Conservation (phyloP, 2,329 filamentous ascomycete species). For the Fusarium sp. region DNA sequence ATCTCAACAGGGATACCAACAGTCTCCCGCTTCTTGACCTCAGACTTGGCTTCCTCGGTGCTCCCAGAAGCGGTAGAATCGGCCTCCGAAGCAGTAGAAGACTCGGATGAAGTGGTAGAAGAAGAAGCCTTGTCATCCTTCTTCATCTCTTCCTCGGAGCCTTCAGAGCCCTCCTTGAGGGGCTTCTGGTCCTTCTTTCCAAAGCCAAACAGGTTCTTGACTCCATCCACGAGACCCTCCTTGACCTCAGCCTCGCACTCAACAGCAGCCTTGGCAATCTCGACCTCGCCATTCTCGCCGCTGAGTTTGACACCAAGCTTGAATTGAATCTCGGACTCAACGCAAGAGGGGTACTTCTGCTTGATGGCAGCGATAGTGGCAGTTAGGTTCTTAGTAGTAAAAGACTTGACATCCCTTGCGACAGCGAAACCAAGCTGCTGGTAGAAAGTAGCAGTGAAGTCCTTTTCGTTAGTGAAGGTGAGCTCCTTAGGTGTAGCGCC, state of each 20-base stretch:
- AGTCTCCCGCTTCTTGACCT: slow-evolving; percentile 71
- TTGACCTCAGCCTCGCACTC: slow-evolving; percentile 90
- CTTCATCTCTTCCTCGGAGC: slow-evolving; percentile 58
- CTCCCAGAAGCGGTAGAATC: slow-evolving; percentile 63
- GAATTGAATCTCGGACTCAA: slow-evolving; percentile 81
- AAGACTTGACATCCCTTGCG: slow-evolving; percentile 71
- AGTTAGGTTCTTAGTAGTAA: slow-evolving; percentile 89
- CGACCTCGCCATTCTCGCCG: slow-evolving; percentile 81
- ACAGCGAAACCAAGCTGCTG: slow-evolving; percentile 71
- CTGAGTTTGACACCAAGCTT: slow-evolving; percentile 82
- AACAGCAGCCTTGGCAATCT: slow-evolving; percentile 79
- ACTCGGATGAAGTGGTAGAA: slow-evolving; percentile 43
- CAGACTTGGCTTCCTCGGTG: slow-evolving; percentile 61
- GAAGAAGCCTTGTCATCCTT: slow-evolving; percentile 57
- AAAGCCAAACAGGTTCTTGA: slow-evolving; percentile 96
- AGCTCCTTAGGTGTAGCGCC: slow-evolving; percentile 85
- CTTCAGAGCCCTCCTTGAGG: slow-evolving; percentile 62
- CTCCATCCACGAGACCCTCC: slow-evolving; percentile 88
- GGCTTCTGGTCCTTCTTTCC: slow-evolving; percentile 86
- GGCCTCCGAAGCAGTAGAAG: slow-evolving; percentile 49
- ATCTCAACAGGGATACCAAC: slow-evolving; percentile 67
- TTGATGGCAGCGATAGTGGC: slow-evolving; percentile 82
- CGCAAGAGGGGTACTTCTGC: slow-evolving; percentile 79
- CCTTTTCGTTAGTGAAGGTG: slow-evolving; percentile 83
- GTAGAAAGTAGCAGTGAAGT: slow-evolving; percentile 84